A percentile compares a stretch with the other conserved stretches of the same genome.
phyloP scores from a whole-genome alignment of 352 stramenopile genomes.

The Pythium brachiatum region DNA sequence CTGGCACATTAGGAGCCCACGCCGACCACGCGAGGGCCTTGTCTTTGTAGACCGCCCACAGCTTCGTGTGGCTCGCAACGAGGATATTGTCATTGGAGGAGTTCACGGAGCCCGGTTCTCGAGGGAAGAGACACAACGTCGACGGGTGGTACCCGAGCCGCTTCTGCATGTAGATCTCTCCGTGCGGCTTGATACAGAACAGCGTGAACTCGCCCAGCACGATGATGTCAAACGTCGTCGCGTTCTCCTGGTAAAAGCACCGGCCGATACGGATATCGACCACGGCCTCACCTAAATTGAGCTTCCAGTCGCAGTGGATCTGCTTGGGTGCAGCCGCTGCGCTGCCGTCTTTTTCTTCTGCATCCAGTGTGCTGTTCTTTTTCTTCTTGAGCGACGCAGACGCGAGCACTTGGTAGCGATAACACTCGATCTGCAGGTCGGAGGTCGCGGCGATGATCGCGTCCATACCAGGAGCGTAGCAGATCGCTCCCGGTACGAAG shows the following conservation, averaged over 20 bases:
- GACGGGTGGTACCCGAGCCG: conserved; percentile 70
- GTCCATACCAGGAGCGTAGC: conserved; percentile 78
- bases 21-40: conserved; percentile 82
- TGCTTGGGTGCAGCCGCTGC: conserved; percentile 21
- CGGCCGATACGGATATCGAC: conserved; percentile 58
- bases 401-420: conserved; percentile 82
- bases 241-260: conserved; percentile 44
- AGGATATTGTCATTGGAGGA: conserved; percentile 68
- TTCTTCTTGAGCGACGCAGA: conserved; percentile 69
- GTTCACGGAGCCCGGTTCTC: conserved; percentile 19
- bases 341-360: conserved; percentile 39
- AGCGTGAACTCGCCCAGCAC: conserved; percentile 81
- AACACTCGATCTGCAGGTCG: conserved; percentile 85
- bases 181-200: conserved; percentile 73
- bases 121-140: conserved; percentile 53
- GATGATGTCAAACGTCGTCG: conserved; percentile 75
- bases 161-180: conserved; percentile 79
- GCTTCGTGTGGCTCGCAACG: conserved; percentile 65
- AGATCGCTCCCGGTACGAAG: conserved; percentile 79
- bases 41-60: conserved; percentile 80
- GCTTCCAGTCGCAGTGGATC: conserved; percentile 65
- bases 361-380: conserved; percentile 41
- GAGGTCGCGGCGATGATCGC: conserved; percentile 78
- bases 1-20: conserved; percentile 46
- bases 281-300: conserved; percentile 61